Evolutionary conservation across 2,329 filamentous ascomycete genomes (phyloP), one percentile per base, ranked within the genome.

Genomic region (Aspergillus ochraceus): DNA sequence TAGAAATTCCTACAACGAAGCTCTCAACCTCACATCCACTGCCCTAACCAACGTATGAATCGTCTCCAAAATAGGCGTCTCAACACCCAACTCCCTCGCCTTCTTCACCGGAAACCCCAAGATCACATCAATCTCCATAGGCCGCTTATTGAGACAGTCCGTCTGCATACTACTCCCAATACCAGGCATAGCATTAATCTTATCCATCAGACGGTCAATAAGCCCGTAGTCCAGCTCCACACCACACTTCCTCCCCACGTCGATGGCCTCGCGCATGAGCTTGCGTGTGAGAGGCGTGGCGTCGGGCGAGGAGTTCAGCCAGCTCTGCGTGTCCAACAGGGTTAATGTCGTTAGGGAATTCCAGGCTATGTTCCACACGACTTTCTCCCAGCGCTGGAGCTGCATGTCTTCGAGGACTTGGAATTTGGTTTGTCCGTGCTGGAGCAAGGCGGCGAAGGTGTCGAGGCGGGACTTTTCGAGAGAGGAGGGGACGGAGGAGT

Each of bases 91-190:
- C 55, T 80, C 76, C 50, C 66, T 71, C 1, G 76, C 74, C 63
- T 75, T 79, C 54, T 64, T 66, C 59, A 77, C 73, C 4, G 77
- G 76, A 49, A 72, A 76, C 0, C 79, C 80, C 24, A 82, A 60
- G 26, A 82, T 81, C 1, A 81, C 77, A 55, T 81, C 79, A n/a
- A 80, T 72, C 64, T 81, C 79, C 72, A 81, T 71, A 2, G 74
- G 72, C 29, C 77, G 66, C 1, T 77, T 77, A 52, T 70, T 74
- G 54, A 75, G 75, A 45, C 69, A 73, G 60, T 82, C 80, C 0
- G 71, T 74, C 61, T 80, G 77, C 80, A 81, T 82, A 61, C 78
- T 80, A 53, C 76, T 80, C 22, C 69, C 73, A 49, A 81, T 75
- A 0, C 70, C 70, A 1, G 75, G 74, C 72, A 81, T 71, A 0